Base-by-base conservation (phyloP, 1,139 yeast species). In the Zygosaccharomyces sapae region DNA sequence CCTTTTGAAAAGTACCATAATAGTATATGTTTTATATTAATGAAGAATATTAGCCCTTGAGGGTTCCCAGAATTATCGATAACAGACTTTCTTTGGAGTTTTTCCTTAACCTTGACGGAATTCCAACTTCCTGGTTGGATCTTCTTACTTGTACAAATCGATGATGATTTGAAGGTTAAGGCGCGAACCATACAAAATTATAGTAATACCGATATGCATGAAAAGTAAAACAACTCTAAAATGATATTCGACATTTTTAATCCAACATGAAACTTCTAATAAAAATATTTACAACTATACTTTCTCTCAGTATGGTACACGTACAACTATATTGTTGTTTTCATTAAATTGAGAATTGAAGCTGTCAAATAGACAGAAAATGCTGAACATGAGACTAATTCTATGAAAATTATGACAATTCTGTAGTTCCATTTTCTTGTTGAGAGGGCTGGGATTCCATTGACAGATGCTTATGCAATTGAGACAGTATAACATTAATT, bases 401-500 rank as follows among this genome's bases (percentile, higher is more conserved):
- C 7, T 18, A 8, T 31, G 34, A 18, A 12, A 8, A 5, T 12
- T 31, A 31, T 31, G 34, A 31, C 5, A 37, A 12, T 12, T 22
- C 30, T 3, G 41, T 29, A 16, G 34, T 33, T 16, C 34, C 34
- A 16, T 27, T 29, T 13, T 38, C 33, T 13, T 27, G 41, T 22
- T 27, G 34, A 8, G 25, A 22, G 33, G 10, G 9, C 37, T 8
- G 27, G 16, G 27, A 74, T 72, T 38, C 41, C 25, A 38, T 16
- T 16, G 41, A 38, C 24, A 38, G 10, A 59, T 80, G 78, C 42
- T 69, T 69, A 25, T 74, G 63, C 55, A 82, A 69, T 1, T 81
- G 73, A 41, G 71, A 75, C 60, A 84, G 76, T 27, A 83, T 70
- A 38, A 68, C 70, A 55, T 76, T 77, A 50, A 85, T 69, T 57